phyloP scores from a whole-genome alignment of 768 basidiomycete genomes.

The Agaricus blazei region DNA sequence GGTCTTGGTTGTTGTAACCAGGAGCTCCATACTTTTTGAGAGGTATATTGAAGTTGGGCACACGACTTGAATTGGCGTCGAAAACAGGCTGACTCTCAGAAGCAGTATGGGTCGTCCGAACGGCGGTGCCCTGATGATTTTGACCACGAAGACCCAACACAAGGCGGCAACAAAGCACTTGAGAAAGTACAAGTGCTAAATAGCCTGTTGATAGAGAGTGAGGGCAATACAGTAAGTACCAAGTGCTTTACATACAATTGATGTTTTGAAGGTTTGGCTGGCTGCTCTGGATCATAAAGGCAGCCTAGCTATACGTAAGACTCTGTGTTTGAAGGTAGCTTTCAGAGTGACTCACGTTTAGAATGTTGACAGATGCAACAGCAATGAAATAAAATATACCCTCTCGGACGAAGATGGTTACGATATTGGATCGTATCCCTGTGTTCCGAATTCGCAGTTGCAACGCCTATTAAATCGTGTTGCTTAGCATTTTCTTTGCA shows the following conservation, averaged over 20 bases:
- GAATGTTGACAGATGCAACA: constrained; percentile 12
- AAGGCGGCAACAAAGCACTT: constrained; percentile 14
- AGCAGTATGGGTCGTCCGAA: background rate
- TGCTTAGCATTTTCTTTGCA: background rate
- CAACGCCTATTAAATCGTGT: background rate
- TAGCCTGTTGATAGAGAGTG: constrained; percentile 1
- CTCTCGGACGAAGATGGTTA: constrained; percentile 13
- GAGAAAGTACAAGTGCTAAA: constrained; percentile 14
- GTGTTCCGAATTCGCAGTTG: background rate
- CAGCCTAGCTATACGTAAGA: constrained; percentile 5
- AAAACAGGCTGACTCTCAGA: constrained; percentile 7
- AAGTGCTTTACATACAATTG: constrained; percentile 7
- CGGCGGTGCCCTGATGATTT: background rate
- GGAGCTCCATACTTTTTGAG: constrained; percentile 9
- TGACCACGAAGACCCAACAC: constrained; percentile 11
- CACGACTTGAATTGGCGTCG: background rate
- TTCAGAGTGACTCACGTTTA: constrained; percentile 9
- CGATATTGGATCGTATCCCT: constrained; percentile 5
- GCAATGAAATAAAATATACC: constrained; percentile 14
- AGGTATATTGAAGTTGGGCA: constrained; percentile 10
- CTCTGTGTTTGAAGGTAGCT: background rate
- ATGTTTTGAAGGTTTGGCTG: constrained; percentile 14
- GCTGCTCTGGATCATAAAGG: constrained; percentile 14
- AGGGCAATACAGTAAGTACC: background rate
- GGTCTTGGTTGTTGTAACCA: background rate